Base-by-base conservation (phyloP, 352 stramenopile species). In the Phytophthora parvispora region DNA sequence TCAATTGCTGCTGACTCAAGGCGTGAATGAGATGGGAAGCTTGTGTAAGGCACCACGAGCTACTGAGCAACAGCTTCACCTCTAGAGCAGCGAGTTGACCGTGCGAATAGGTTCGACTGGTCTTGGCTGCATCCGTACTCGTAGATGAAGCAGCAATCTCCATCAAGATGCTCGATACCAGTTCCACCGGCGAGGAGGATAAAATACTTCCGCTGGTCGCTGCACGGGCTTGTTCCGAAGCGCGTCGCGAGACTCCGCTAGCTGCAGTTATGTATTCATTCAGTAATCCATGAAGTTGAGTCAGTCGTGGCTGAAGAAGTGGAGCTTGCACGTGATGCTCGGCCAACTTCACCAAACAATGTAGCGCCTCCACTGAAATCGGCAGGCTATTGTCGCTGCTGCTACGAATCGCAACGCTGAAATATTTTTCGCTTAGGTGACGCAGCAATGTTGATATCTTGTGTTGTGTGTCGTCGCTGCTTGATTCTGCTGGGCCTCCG, bases 361-460 rank as follows among this genome's bases (percentile, higher is more conserved):
- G 80, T 20, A 89, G 74, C 0, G 77, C 56, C 27, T 87, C 74
- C 1, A 80, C 60, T 20, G 74, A 71, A 0, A 80, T 50, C 0
- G 72, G 45, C 6, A 75, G 40, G 12, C 42, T 45, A 0, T 38
- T 38, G 4, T 86, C 82, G 4, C 72, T 49, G 34, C 24, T 63
- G 6, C 45, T 67, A 1, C 72, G 70, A 2, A 86, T 60, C 16
- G 82, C 71, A 3, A 87, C 84, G 28, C 84, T 92, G 43, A 92
- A 92, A 55, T 92, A 86, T 48, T 92, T 92, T 34, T 92, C 84
- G 10, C 82, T 86, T 3, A 83, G 50, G 24, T 75, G 60, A 6
- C 67, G 78, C 18, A 87, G 22, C 43, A 74, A 31, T 6, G 12
- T 42, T 63, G 66, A 78, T 4, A 84, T 22, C 48, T 81, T 83